These are phyloP conservation scores for Tephrocybe sp. DNA, from an alignment of 768 basidiomycete species.

Conservation along the genomic window DNA sequence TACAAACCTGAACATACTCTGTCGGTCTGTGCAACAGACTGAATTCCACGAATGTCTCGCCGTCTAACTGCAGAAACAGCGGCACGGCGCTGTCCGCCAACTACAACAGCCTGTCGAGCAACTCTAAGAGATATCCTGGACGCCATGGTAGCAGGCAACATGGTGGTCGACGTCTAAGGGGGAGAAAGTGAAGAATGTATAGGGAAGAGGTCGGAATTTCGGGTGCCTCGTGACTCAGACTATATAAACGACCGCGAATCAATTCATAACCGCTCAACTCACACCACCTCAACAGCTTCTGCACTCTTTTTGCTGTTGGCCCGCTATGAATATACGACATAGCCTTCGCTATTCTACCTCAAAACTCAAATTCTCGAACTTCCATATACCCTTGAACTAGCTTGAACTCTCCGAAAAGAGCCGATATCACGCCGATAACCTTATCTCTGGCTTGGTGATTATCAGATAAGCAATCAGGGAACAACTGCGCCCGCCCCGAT, in stretches of 20 bases:
- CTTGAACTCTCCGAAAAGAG: background rate
- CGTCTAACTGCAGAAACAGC: constrained; percentile 40
- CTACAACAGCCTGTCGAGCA: constrained; percentile 44
- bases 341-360: constrained; percentile 4
- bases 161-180: constrained; percentile 17
- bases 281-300: constrained; percentile 16
- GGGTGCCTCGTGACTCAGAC: constrained; percentile 21
- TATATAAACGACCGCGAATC: constrained; percentile 2
- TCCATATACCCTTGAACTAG: background rate
- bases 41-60: constrained; percentile 41
- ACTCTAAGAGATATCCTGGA: constrained; percentile 34
- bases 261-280: constrained; percentile 12
- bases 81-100: constrained; percentile 48
- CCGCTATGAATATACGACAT: constrained; percentile 17
- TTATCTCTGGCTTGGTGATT: no score
- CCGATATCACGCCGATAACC: background rate
- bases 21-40: constrained; percentile 72
- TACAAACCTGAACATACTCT: constrained; percentile 42
- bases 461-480: no score
- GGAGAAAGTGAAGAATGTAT: constrained; percentile 11
- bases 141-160: constrained; percentile 35
- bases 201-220: constrained; percentile 16
- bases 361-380: constrained; percentile 5
- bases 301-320: constrained; percentile 31
- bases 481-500: no score